A percentile compares a stretch with the other conserved stretches of the same genome.
Evolutionary conservation across 345 rosid genomes (phyloP).

Genomic region (Populus davidiana): DNA sequence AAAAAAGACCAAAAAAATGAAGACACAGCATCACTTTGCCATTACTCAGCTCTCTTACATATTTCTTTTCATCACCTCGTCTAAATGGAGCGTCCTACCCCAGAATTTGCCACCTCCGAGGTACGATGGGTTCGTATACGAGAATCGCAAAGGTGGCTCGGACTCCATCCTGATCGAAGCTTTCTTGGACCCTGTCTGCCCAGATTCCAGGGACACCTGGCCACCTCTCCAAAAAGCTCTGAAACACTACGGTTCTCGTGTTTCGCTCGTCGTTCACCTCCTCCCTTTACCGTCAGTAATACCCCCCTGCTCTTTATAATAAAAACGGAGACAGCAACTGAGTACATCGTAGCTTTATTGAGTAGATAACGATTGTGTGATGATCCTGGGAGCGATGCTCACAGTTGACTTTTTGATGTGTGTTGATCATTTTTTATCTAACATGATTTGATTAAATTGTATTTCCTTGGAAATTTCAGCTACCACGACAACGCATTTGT

Average conservation of each 20-base stretch:
- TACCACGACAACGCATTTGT: constrained; percentile 85
- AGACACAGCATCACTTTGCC: neutral
- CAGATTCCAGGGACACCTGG: constrained; percentile 87
- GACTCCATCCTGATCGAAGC: constrained; percentile 68
- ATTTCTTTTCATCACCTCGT: neutral
- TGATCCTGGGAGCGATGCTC: neutral
- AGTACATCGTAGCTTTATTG: neutral
- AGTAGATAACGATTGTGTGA: neutral
- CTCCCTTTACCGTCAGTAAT: constrained; percentile 82
- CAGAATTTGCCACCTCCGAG: constrained; percentile 75
- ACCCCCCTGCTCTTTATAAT: neutral
- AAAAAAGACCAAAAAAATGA: neutral
- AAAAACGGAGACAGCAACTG: neutral
- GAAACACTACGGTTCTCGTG: constrained; percentile 59
- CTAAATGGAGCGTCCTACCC: constrained; percentile 22
- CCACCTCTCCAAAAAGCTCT: constrained; percentile 66
- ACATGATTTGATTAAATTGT: neutral
- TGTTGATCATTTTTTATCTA: neutral
- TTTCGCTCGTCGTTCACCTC: constrained; percentile 57
- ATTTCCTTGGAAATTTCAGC: constrained; percentile 36
- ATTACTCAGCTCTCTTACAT: constrained; percentile 11
- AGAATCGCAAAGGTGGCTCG: constrained; percentile 21
- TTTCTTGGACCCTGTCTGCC: constrained; percentile 85
- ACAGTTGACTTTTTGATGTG: neutral
- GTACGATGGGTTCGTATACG: constrained; percentile 72